A percentile compares a stretch with the other conserved stretches of the same genome.
Evolutionary conservation across 78 protist genomes (phyloP).

Genomic region (Dictyostelium discoideum): DNA sequence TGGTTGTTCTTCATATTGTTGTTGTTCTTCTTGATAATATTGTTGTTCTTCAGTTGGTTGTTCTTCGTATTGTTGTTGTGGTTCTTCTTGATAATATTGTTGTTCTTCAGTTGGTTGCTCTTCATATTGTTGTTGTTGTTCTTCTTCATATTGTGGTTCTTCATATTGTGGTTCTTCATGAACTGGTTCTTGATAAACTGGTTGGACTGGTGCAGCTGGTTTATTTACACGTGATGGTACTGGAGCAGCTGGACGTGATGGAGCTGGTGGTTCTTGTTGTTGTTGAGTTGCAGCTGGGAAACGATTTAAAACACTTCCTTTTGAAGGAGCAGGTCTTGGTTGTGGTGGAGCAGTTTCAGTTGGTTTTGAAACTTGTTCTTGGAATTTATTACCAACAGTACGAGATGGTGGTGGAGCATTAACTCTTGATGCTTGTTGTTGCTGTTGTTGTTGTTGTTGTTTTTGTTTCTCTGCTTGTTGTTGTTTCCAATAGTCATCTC

Average conservation of each 20-base stretch:
- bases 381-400: slow-evolving; percentile 41
- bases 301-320: slow-evolving; percentile 18
- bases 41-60: slow-evolving; percentile 49
- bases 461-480: slow-evolving; percentile 16
- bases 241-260: slow-evolving; percentile 20
- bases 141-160: neutral
- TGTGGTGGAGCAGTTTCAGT: slow-evolving; percentile 1
- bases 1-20: slow-evolving; percentile 56
- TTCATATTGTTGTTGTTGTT: slow-evolving; percentile 27
- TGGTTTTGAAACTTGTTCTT: slow-evolving; percentile 24
- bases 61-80: neutral
- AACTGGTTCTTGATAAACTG: slow-evolving; percentile 12
- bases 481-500: slow-evolving; percentile 75
- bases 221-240: neutral
- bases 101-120: slow-evolving; percentile 41
- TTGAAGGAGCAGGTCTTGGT: slow-evolving; percentile 50
- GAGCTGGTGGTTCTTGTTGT: slow-evolving; percentile 22
- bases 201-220: slow-evolving; percentile 34
- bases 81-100: slow-evolving; percentile 1
- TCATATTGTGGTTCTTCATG: too few species aligned
- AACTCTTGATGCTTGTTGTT: neutral
- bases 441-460: slow-evolving; percentile 21
- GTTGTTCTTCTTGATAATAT: slow-evolving; percentile 27
- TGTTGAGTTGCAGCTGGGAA: slow-evolving; percentile 9
- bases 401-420: slow-evolving; percentile 55